Evolutionary conservation across 208 protist species (phyloP).

Genomic region (Crithidia acanthocephali): DNA sequence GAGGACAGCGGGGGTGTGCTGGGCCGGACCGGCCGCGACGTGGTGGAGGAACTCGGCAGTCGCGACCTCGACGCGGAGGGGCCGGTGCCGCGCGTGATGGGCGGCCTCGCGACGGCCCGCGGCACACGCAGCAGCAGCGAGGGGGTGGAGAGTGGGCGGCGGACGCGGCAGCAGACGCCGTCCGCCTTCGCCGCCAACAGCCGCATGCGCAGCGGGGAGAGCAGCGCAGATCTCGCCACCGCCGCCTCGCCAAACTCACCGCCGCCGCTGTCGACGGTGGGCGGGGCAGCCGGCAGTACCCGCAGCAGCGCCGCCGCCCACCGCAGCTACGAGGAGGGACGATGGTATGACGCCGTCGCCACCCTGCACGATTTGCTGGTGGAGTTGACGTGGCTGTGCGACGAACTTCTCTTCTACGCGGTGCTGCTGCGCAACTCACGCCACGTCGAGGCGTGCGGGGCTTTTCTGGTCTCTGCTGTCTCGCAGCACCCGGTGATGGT

Average conservation of each 20-base stretch:
- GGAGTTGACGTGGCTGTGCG: constrained; percentile 84
- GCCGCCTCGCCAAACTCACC: constrained; percentile 1
- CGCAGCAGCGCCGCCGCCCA: background rate
- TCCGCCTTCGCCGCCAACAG: background rate
- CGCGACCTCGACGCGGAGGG: constrained; percentile 9
- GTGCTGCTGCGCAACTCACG: constrained; percentile 82
- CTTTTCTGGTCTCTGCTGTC: constrained; percentile 72
- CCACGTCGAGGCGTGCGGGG: constrained; percentile 72
- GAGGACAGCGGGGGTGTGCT: constrained; percentile 14
- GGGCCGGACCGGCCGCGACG: constrained; percentile 1
- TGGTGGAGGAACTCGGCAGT: background rate
- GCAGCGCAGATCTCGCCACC: background rate
- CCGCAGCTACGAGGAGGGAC: constrained; percentile 12
- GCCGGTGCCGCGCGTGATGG: background rate
- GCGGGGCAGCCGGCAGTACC: background rate
- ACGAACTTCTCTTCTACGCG: constrained; percentile 83
- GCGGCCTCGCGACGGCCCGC: background rate
- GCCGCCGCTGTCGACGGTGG: constrained; percentile 1
- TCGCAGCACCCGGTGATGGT: constrained; percentile 71
- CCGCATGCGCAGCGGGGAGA: constrained; percentile 21
- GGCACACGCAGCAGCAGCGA: constrained; percentile 13
- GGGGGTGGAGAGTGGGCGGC: constrained; percentile 5
- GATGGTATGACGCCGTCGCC: constrained; percentile 14
- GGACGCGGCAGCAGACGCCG: background rate
- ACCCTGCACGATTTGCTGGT: constrained; percentile 63